These are phyloP conservation scores for Fusarium sp. DNA, from an alignment of 2,329 filamentous ascomycete genomes.

Conservation along the genomic window DNA sequence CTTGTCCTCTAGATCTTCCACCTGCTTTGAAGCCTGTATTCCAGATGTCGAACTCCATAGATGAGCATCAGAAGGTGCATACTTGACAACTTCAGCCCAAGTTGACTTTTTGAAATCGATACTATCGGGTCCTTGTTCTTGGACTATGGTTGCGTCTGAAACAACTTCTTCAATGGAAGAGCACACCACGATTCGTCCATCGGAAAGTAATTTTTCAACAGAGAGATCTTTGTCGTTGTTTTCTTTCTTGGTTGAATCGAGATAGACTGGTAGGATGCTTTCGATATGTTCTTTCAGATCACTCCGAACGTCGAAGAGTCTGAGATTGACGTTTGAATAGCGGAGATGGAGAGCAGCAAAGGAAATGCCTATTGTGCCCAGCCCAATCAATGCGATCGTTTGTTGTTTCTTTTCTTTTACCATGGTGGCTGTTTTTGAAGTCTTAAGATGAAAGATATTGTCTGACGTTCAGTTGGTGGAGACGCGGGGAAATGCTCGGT, in stretches of 20 bases:
- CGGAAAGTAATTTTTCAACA: neutral
- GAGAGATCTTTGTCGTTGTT: rapidly evolving
- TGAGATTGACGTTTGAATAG: slow-evolving; percentile 23
- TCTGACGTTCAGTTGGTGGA: slow-evolving; percentile 8
- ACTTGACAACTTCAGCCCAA: slow-evolving; percentile 18
- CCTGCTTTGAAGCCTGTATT: slow-evolving; percentile 27
- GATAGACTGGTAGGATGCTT: slow-evolving; percentile 19
- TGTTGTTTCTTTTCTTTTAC: neutral
- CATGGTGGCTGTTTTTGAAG: neutral
- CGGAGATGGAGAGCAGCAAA: slow-evolving; percentile 29
- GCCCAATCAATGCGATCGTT: slow-evolving; percentile 32
- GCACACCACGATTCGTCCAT: slow-evolving; percentile 15
- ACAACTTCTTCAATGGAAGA: slow-evolving; percentile 25
- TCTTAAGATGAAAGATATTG: neutral
- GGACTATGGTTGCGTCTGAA: slow-evolving; percentile 17
- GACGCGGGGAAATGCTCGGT: slow-evolving; percentile 14
- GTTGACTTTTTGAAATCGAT: slow-evolving; percentile 34
- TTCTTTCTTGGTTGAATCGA: slow-evolving; percentile 17
- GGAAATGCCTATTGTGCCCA: slow-evolving; percentile 35
- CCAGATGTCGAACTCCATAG: slow-evolving; percentile 38
- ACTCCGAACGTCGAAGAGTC: slow-evolving; percentile 26
- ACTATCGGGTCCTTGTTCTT: slow-evolving; percentile 38
- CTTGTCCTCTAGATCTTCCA: slow-evolving; percentile 23
- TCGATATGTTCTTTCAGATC: slow-evolving; percentile 31
- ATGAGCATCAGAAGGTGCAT: neutral